A percentile compares a stretch with the other conserved stretches of the same genome.
Evolutionary conservation across 2,329 filamentous ascomycete genomes (phyloP).

Genomic region (Colletotrichum cordylinicola): DNA sequence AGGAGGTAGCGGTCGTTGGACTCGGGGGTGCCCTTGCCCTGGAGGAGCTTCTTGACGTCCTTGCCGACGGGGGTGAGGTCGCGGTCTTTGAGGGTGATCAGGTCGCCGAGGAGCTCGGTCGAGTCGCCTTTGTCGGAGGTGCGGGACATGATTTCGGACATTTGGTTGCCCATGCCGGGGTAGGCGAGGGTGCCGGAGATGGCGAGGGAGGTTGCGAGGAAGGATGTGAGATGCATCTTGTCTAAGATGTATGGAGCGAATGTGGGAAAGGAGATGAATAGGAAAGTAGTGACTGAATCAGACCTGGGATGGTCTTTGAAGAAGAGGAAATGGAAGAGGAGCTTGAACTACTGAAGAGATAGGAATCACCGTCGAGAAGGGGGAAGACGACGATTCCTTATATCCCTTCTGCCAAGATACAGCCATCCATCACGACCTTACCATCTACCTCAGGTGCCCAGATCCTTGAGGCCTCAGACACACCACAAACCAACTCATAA

Average conservation of each 20-base stretch:
- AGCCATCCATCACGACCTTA: background rate
- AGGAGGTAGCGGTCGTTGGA: slow-evolving; percentile 26
- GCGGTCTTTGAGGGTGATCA: slow-evolving; percentile 17
- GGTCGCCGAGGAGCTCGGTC: slow-evolving; percentile 25
- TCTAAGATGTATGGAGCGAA: background rate
- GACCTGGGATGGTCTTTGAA: background rate
- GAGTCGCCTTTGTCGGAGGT: slow-evolving; percentile 10
- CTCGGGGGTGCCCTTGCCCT: slow-evolving; percentile 21
- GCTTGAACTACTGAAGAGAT: background rate
- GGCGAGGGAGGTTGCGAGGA: slow-evolving; percentile 19
- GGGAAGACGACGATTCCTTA: background rate
- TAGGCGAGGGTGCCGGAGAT: slow-evolving; percentile 20
- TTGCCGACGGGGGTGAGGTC: slow-evolving; percentile 22
- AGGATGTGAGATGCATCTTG: slow-evolving; percentile 18
- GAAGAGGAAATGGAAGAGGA: background rate
- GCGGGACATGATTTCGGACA: slow-evolving; percentile 24
- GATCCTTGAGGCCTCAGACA: background rate
- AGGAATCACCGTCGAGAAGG: background rate
- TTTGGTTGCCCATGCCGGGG: slow-evolving; percentile 21
- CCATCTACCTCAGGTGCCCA: background rate
- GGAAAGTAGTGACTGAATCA: background rate
- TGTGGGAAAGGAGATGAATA: background rate
- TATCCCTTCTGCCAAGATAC: background rate
- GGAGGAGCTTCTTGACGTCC: slow-evolving; percentile 22
- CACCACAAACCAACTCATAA: background rate